A percentile compares a stretch with the other conserved stretches of the same genome.
Conservation (phyloP, 768 basidiomycete genomes). For the Mycena floridula region DNA sequence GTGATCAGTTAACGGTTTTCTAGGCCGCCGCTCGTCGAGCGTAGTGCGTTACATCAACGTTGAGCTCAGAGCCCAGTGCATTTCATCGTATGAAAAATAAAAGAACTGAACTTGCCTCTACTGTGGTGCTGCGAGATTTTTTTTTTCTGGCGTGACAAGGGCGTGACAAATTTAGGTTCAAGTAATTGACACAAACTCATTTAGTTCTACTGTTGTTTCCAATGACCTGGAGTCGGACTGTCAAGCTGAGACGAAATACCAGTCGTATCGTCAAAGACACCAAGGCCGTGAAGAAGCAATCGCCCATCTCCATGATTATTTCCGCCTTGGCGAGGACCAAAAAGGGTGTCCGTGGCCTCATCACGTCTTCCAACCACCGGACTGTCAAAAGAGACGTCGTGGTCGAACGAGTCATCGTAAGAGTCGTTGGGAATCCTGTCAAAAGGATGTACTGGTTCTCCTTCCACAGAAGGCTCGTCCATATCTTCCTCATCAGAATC, state of each 20-base stretch:
- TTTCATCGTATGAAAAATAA: slow-evolving; percentile 32
- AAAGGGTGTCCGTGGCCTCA: slow-evolving; percentile 70
- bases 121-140: not conserved
- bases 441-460: slow-evolving; percentile 53
- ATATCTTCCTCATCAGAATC: slow-evolving; percentile 32
- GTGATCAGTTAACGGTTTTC: slow-evolving; percentile 44
- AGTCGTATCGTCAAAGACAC: slow-evolving; percentile 57
- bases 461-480: slow-evolving; percentile 22
- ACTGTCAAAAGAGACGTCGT: slow-evolving; percentile 44
- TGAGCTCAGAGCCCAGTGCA: slow-evolving; percentile 55
- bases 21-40: slow-evolving; percentile 44
- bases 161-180: slow-evolving; percentile 17
- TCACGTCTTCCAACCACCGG: slow-evolving; percentile 29
- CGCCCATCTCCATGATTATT: slow-evolving; percentile 18
- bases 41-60: slow-evolving; percentile 40
- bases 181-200: too few relatives aligned
- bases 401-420: slow-evolving; percentile 48
- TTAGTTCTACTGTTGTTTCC: too few relatives aligned
- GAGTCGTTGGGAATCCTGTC: slow-evolving; percentile 38
- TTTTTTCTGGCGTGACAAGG: slow-evolving; percentile 13
- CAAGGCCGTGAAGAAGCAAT: slow-evolving; percentile 55
- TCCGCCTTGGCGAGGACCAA: slow-evolving; percentile 51
- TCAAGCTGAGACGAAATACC: slow-evolving; percentile 51
- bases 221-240: too few relatives aligned
- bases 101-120: not conserved